phyloP scores from a whole-genome alignment of 164 flowering plant genomes.

The Magnolia officinalis region DNA sequence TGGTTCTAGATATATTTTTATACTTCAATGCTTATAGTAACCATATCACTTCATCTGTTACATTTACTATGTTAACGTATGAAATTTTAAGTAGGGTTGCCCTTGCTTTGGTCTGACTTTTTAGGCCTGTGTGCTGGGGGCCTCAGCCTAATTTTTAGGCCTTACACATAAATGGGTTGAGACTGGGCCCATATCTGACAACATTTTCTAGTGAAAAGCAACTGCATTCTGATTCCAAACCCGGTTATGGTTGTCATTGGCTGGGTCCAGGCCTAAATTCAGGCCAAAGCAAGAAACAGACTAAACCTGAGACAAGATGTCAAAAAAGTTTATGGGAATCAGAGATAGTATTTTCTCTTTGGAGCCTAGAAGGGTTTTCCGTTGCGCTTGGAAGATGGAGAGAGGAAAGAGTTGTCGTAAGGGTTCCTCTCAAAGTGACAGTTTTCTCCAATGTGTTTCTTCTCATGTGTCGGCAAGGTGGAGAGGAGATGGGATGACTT shows the following conservation, averaged over 20 bases:
- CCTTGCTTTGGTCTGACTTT: neutral
- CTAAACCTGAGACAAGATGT: too few relatives aligned
- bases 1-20: neutral
- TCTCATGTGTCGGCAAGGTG: too few relatives aligned
- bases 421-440: too few relatives aligned
- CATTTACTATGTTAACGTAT: neutral
- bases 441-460: too few relatives aligned
- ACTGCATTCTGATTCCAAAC: neutral
- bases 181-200: neutral
- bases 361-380: too few relatives aligned
- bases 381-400: too few relatives aligned
- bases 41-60: neutral
- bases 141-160: neutral
- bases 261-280: neutral
- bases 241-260: neutral
- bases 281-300: neutral
- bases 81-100: neutral
- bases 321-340: too few relatives aligned
- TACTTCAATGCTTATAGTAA: neutral
- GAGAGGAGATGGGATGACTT: too few relatives aligned
- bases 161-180: neutral
- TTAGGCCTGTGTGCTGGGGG: neutral
- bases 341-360: too few relatives aligned
- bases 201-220: neutral
- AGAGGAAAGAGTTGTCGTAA: too few relatives aligned